Conservation (phyloP, 176 grass and related monocot species). For the Phoenix roebelenii region DNA sequence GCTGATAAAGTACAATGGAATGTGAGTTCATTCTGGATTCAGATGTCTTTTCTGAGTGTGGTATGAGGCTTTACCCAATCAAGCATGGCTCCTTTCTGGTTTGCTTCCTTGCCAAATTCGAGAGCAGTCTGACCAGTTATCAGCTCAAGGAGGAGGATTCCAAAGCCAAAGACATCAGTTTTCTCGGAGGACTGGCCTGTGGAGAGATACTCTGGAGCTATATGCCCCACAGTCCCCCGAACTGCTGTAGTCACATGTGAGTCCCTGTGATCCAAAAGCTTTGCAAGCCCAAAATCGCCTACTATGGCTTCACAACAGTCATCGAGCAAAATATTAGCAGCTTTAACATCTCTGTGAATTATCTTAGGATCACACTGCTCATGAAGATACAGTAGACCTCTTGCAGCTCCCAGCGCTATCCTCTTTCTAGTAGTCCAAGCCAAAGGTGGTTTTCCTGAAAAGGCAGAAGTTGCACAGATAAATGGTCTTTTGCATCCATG, state of each 20-base stretch:
- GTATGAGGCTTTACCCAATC: conserved; percentile 58
- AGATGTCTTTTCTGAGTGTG: too few relatives aligned
- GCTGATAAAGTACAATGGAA: too few relatives aligned
- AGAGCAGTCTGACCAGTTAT: conserved; percentile 73
- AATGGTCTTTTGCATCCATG: neutral
- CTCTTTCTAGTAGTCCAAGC: conserved; percentile 81
- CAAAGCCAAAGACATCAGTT: conserved; percentile 93
- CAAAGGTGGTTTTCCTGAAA: conserved; percentile 67
- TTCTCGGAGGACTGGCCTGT: conserved; percentile 93
- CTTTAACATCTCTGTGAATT: conserved; percentile 95
- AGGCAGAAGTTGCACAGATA: conserved; percentile 6
- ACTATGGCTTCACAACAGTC: conserved; percentile 79
- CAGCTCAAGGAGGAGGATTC: conserved; percentile 81
- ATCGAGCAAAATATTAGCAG: conserved; percentile 75
- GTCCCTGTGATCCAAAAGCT: conserved; percentile 79
- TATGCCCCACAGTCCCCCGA: conserved; percentile 83
- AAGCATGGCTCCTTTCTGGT: conserved; percentile 96
- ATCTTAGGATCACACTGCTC: conserved; percentile 99
- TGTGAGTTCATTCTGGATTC: too few relatives aligned
- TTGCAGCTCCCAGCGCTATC: conserved; percentile 76
- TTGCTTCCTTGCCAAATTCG: conserved; percentile 79
- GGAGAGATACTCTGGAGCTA: conserved; percentile 88
- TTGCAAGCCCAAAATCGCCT: conserved; percentile 84
- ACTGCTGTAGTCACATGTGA: conserved; percentile 92
- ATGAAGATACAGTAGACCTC: conserved; percentile 87